Conservation (phyloP, 2,329 filamentous ascomycete species). For the Talaromyces sp. region DNA sequence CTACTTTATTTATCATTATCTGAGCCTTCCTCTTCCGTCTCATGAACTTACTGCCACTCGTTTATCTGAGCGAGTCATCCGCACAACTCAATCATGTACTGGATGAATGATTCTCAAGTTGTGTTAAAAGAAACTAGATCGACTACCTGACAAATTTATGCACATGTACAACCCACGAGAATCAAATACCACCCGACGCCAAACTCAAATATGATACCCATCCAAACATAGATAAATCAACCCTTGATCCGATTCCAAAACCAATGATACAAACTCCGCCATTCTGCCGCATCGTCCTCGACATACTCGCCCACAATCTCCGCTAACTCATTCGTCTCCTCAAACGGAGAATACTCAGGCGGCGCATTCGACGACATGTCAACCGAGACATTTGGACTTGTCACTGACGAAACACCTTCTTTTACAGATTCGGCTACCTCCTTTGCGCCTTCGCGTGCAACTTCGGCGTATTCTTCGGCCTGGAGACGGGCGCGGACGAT, state of each 20-base stretch:
- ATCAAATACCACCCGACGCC: neutral
- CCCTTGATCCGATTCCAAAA: slow-evolving; percentile 32
- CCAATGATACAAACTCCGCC: slow-evolving; percentile 42
- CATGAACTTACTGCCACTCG: neutral
- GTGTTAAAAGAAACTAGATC: neutral
- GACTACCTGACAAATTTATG: neutral
- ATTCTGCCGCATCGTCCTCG: slow-evolving; percentile 41
- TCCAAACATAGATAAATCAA: neutral
- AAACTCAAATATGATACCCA: neutral
- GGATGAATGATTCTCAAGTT: neutral
- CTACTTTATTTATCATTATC: slow-evolving; percentile 5
- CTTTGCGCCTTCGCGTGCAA: slow-evolving; percentile 38
- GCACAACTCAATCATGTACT: neutral
- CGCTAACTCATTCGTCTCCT: slow-evolving; percentile 42
- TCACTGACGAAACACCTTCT: slow-evolving; percentile 6
- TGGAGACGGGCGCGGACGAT: slow-evolving; percentile 38
- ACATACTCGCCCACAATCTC: slow-evolving; percentile 47
- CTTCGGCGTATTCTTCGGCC: slow-evolving; percentile 41
- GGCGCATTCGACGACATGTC: slow-evolving; percentile 31
- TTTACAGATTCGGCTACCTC: slow-evolving; percentile 23
- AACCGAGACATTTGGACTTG: slow-evolving; percentile 28
- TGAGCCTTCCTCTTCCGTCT: neutral
- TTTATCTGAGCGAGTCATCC: neutral
- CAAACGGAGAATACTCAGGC: slow-evolving; percentile 20
- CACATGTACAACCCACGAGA: neutral